phyloP scores from a whole-genome alignment of 202 grass and related monocot genomes.

The Hordeum pubiflorum region DNA sequence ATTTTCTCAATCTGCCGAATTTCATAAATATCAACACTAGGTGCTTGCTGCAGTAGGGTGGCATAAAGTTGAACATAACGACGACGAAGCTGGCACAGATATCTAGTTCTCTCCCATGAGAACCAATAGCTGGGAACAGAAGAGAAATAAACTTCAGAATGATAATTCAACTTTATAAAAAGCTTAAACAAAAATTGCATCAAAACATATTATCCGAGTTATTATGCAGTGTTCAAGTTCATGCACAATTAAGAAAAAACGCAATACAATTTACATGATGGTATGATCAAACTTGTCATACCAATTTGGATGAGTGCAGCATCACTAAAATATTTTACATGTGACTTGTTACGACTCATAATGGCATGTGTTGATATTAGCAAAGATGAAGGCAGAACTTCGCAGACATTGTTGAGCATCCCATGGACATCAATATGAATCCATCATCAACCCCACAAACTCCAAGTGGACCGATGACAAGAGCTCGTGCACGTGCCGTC shows the following conservation, averaged over 20 bases:
- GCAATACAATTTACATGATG: not conserved
- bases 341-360: not conserved
- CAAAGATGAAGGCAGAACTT: not conserved
- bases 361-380: not conserved
- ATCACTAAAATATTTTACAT: not conserved
- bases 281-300: not conserved
- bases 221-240: not conserved
- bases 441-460: too few relatives aligned
- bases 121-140: slow-evolving; percentile 48
- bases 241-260: not conserved
- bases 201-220: slow-evolving; percentile 6
- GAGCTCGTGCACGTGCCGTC: too few relatives aligned
- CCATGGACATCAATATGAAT: too few relatives aligned
- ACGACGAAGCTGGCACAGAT: slow-evolving; percentile 87
- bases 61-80: slow-evolving; percentile 92
- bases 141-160: slow-evolving; percentile 20
- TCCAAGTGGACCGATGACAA: too few relatives aligned
- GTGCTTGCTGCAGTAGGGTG: slow-evolving; percentile 63
- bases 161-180: slow-evolving; percentile 18
- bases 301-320: not conserved
- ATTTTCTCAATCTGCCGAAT: slow-evolving; percentile 84
- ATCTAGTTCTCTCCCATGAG: slow-evolving; percentile 89
- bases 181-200: not conserved
- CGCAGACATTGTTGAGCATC: not conserved
- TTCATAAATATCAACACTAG: slow-evolving; percentile 63